phyloP scores from a whole-genome alignment of 164 flowering plant genomes.

The Houttuynia cordata region DNA sequence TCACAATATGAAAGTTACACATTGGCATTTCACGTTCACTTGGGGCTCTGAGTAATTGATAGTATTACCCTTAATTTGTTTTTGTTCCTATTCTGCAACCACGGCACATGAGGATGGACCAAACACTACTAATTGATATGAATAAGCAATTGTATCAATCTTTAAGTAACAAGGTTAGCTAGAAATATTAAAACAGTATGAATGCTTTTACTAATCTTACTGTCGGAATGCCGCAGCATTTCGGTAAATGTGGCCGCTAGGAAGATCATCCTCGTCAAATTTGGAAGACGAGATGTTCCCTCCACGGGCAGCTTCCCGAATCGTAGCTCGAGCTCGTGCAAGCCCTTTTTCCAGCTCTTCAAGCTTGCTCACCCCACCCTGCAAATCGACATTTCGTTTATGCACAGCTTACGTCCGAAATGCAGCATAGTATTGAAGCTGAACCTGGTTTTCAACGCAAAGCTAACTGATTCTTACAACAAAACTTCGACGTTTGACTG shows the following conservation, averaged over 20 bases:
- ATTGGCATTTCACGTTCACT: too few relatives aligned
- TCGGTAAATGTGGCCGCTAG: conserved; percentile 23
- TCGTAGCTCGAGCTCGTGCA: conserved; percentile 43
- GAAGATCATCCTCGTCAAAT: conserved; percentile 6
- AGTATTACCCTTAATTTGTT: too few relatives aligned
- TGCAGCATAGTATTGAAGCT: neutral
- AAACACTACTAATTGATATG: too few relatives aligned
- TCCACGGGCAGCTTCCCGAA: conserved; percentile 22
- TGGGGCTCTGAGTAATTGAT: too few relatives aligned
- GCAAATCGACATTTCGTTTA: conserved; percentile 3
- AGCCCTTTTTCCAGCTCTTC: conserved; percentile 35
- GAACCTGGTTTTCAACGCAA: neutral
- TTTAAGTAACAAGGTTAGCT: too few relatives aligned
- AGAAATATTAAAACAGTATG: too few relatives aligned
- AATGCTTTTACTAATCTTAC: conserved; percentile 19
- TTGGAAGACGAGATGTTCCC: conserved; percentile 14
- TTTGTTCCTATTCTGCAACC: too few relatives aligned
- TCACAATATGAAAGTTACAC: too few relatives aligned
- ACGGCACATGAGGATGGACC: too few relatives aligned
- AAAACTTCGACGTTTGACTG: neutral
- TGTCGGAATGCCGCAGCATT: conserved; percentile 44
- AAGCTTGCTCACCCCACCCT: conserved; percentile 4
- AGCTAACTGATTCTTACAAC: neutral
- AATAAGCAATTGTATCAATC: too few relatives aligned
- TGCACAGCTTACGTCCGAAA: neutral